phyloP scores from a whole-genome alignment of 192 early-diverging fungal species.

The Lunasporangiospora selenospora region DNA sequence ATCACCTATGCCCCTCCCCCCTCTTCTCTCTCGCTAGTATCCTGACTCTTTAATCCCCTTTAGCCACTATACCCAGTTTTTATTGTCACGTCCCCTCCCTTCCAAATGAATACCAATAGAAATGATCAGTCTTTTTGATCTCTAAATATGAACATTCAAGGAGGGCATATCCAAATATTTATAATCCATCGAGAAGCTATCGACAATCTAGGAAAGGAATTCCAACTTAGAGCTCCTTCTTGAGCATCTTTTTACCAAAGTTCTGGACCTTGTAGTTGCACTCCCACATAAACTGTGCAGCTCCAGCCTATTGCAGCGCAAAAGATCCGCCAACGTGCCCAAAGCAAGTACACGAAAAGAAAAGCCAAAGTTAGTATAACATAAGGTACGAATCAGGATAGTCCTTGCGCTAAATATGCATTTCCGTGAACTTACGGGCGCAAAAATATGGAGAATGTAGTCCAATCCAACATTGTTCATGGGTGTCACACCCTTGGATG shows the following conservation, averaged over 20 bases:
- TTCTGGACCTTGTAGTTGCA: conserved; percentile 23
- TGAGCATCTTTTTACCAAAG: conserved; percentile 32
- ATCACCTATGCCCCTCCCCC: too few species aligned
- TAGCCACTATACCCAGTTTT: not conserved
- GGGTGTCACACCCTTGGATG: conserved; percentile 27
- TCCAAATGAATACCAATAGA: not conserved
- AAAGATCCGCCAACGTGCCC: too few species aligned
- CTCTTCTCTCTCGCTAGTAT: too few species aligned
- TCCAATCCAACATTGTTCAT: conserved; percentile 20
- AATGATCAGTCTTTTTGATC: not conserved
- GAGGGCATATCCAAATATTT: not conserved
- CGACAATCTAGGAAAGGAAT: not conserved
- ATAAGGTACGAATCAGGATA: not conserved
- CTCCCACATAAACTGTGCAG: conserved; percentile 28
- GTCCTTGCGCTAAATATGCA: not conserved
- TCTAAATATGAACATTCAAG: not conserved
- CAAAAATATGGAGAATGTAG: conserved; percentile 22
- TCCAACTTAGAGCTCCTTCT: conserved; percentile 39
- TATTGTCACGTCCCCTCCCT: not conserved
- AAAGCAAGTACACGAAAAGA: too few species aligned
- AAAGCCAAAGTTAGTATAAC: not conserved
- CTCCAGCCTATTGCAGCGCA: conserved; percentile 31
- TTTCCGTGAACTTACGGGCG: conserved; percentile 30
- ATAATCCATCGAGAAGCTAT: not conserved
- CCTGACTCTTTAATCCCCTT: not conserved